Percentiles rank a stretch among this genome's conserved stretches.
Conservation (phyloP, 352 stramenopile genomes). For the Pythium dissimile region DNA sequence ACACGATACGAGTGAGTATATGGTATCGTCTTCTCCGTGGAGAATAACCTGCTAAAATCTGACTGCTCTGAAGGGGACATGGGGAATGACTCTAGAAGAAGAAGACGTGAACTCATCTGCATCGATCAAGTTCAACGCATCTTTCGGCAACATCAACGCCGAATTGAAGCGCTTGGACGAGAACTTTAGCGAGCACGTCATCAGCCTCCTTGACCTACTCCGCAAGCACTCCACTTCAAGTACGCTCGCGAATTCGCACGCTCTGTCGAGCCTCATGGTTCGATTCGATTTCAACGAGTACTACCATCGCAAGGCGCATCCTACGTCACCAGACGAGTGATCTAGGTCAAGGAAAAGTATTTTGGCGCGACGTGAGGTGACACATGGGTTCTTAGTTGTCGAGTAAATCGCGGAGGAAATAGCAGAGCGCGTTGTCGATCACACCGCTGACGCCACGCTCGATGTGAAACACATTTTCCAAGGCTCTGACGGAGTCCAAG, state of each 20-base stretch:
- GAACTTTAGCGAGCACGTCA: slow-evolving; percentile 61
- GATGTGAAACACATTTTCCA: slow-evolving; percentile 55
- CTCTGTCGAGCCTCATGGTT: slow-evolving; percentile 81
- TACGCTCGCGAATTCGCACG: slow-evolving; percentile 55
- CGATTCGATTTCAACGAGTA: slow-evolving; percentile 92
- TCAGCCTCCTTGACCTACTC: slow-evolving; percentile 70
- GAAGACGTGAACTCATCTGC: slow-evolving; percentile 28
- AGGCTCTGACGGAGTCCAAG: slow-evolving; percentile 34
- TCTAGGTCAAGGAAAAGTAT: neutral
- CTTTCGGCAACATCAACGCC: slow-evolving; percentile 20
- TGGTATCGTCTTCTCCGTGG: neutral
- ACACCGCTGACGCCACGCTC: slow-evolving; percentile 31
- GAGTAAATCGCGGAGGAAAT: slow-evolving; percentile 68
- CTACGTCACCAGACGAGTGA: slow-evolving; percentile 41
- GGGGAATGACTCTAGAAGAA: slow-evolving; percentile 54
- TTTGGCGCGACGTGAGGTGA: neutral
- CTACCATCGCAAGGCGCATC: slow-evolving; percentile 60
- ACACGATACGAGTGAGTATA: slow-evolving; percentile 36
- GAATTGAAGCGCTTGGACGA: slow-evolving; percentile 37
- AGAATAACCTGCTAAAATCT: too few species aligned
- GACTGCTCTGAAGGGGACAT: slow-evolving; percentile 39
- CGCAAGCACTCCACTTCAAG: slow-evolving; percentile 18
- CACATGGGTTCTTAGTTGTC: slow-evolving; percentile 20
- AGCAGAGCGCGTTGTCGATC: slow-evolving; percentile 60
- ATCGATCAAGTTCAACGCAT: slow-evolving; percentile 8